A percentile compares a stretch with the other conserved stretches of the same genome.
Evolutionary conservation across 1,284 basidiomycete species (phyloP).

Genomic region (Melampsora americana): DNA sequence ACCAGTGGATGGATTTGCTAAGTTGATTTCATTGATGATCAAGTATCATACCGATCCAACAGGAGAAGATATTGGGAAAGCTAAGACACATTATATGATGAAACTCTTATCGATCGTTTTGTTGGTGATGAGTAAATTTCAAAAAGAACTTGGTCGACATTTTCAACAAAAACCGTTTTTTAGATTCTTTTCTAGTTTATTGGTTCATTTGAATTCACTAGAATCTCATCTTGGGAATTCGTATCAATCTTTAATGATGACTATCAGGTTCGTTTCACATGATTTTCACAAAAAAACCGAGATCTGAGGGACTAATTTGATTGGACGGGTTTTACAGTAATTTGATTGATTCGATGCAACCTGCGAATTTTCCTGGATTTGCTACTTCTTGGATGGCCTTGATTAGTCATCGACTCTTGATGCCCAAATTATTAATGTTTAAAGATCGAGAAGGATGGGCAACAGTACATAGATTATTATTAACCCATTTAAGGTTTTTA

Average conservation of each 20-base stretch:
- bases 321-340: slow-evolving; percentile 64
- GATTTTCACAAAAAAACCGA: neutral
- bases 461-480: slow-evolving; percentile 87
- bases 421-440: slow-evolving; percentile 85
- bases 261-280: slow-evolving; percentile 58
- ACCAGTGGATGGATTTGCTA: slow-evolving; percentile 90
- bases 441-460: slow-evolving; percentile 88
- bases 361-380: slow-evolving; percentile 94
- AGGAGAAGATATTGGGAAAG: slow-evolving; percentile 82
- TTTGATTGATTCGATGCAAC: slow-evolving; percentile 92
- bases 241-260: slow-evolving; percentile 82
- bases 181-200: slow-evolving; percentile 92
- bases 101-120: slow-evolving; percentile 98
- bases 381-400: slow-evolving; percentile 97
- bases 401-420: slow-evolving; percentile 92
- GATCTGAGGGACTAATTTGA: neutral
- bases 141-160: slow-evolving; percentile 82
- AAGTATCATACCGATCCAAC: slow-evolving; percentile 93
- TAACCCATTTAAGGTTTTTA: slow-evolving; percentile 91
- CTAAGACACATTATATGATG: slow-evolving; percentile 93
- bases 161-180: slow-evolving; percentile 99
- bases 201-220: slow-evolving; percentile 83
- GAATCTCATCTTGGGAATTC: slow-evolving; percentile 75
- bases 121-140: slow-evolving; percentile 86
- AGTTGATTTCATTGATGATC: slow-evolving; percentile 95